These are phyloP conservation scores for Westerdykella aurantiaca DNA, from an alignment of 2,329 filamentous ascomycete species.

Conservation along the genomic window DNA sequence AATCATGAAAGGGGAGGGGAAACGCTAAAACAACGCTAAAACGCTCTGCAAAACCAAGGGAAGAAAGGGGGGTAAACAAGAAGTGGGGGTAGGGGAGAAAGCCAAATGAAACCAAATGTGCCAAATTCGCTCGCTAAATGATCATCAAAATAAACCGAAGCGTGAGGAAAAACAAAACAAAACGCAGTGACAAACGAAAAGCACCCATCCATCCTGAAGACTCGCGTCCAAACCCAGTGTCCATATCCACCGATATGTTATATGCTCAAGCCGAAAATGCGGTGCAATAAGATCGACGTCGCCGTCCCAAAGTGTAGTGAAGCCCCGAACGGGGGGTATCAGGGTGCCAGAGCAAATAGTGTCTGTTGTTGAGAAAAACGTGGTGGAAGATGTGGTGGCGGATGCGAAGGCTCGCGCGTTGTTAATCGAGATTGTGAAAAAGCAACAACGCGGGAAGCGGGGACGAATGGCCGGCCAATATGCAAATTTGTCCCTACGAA, in stretches of 20 bases:
- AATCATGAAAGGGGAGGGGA: slow-evolving; percentile 6
- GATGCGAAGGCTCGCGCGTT: slow-evolving; percentile 19
- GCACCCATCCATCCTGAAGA: slow-evolving; percentile 20
- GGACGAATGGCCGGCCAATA: slow-evolving; percentile 26
- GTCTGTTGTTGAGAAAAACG: too few species aligned
- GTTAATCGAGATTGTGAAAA: not conserved
- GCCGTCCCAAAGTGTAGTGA: slow-evolving; percentile 17
- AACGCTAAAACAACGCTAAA: slow-evolving; percentile 10
- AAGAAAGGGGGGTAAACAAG: slow-evolving; percentile 8
- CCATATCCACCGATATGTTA: not conserved
- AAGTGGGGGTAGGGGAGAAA: slow-evolving; percentile 11
- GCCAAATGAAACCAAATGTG: slow-evolving; percentile 26
- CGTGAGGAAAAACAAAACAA: slow-evolving; percentile 8
- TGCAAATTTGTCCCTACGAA: slow-evolving; percentile 32
- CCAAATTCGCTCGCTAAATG: slow-evolving; percentile 32
- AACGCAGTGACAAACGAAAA: slow-evolving; percentile 12
- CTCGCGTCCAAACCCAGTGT: not conserved
- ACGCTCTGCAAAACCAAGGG: slow-evolving; percentile 13
- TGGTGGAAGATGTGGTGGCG: slow-evolving; percentile 5
- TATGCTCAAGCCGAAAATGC: slow-evolving; percentile 22
- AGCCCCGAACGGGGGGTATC: too few species aligned
- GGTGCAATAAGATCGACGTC: slow-evolving; percentile 21
- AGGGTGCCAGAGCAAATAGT: slow-evolving; percentile 12
- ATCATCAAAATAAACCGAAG: not conserved
- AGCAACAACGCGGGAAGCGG: slow-evolving; percentile 10